Conservation (phyloP, 768 basidiomycete genomes). For the Asterophora lycoperdoides region DNA sequence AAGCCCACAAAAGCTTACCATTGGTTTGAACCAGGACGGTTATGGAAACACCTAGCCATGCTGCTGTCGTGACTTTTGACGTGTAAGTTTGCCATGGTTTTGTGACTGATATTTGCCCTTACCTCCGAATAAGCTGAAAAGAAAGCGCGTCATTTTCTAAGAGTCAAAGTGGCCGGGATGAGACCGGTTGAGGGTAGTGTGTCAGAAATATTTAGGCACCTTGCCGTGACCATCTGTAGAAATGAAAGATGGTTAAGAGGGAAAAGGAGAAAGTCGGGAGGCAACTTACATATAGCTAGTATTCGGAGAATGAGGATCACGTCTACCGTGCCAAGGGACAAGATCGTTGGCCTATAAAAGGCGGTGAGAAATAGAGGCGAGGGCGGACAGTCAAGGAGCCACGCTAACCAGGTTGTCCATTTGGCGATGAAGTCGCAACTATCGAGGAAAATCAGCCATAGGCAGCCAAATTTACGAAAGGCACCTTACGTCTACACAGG, state of each 20-base stretch:
- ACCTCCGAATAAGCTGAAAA: slow-evolving; percentile 3
- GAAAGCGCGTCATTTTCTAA: slow-evolving; percentile 2
- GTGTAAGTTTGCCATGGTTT: not conserved
- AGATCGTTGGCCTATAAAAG: slow-evolving; percentile 17
- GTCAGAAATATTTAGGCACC: not conserved
- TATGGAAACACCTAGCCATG: slow-evolving; percentile 4
- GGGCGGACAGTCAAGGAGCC: not conserved
- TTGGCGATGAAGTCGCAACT: slow-evolving; percentile 19
- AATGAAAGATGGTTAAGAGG: not conserved
- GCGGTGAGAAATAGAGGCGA: not conserved
- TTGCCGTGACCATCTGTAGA: slow-evolving; percentile 12
- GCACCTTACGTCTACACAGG: slow-evolving; percentile 7
- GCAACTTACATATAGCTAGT: slow-evolving; percentile 19
- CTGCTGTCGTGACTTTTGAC: slow-evolving; percentile 1
- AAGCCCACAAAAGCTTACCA: not conserved
- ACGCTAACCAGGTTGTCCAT: slow-evolving; percentile 18
- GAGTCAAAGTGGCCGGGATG: not conserved
- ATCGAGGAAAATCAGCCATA: not conserved
- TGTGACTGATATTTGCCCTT: not conserved
- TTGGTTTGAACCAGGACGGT: slow-evolving; percentile 1
- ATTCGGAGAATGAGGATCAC: slow-evolving; percentile 23
- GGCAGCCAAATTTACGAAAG: not conserved
- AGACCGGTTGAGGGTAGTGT: not conserved
- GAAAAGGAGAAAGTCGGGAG: no score
- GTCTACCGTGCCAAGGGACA: slow-evolving; percentile 20